Percentiles rank a stretch among this genome's conserved stretches.
phyloP scores from a whole-genome alignment of 176 grass and related monocot genomes.

The Thinopyrum elongatum region DNA sequence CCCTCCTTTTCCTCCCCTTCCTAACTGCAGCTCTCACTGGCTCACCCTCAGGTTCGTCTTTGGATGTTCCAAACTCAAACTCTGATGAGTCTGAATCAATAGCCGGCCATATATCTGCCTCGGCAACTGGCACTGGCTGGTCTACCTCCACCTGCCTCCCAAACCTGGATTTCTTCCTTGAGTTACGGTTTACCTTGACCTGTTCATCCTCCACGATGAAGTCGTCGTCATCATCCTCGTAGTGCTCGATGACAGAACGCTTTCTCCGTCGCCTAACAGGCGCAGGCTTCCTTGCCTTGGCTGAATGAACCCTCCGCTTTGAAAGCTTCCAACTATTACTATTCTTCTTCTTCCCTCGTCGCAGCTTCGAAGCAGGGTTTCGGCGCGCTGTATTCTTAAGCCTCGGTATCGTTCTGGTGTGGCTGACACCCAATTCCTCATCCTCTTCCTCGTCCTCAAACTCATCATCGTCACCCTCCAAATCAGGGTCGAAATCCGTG shows the following conservation, averaged over 20 bases:
- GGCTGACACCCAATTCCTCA: conserved; percentile 18
- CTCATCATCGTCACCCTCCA: conserved; percentile 40
- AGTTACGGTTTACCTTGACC: background rate
- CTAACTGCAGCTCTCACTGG: conserved; percentile 5
- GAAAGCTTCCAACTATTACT: conserved; percentile 32
- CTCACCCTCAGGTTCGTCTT: conserved; percentile 44
- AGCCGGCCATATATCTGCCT: conserved; percentile 29
- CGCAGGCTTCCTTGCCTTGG: conserved; percentile 15
- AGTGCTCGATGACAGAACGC: conserved; percentile 10
- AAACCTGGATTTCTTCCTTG: conserved; percentile 44
- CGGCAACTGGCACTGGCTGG: background rate
- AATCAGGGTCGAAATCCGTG: conserved; percentile 51
- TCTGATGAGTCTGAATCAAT: conserved; percentile 48
- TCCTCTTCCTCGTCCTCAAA: conserved; percentile 58
- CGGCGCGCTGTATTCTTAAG: conserved; percentile 17
- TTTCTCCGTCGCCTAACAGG: conserved; percentile 14
- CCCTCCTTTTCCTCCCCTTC: conserved; percentile 54
- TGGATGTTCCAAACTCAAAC: conserved; percentile 49
- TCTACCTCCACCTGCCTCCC: conserved; percentile 20
- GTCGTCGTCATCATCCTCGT: conserved; percentile 52
- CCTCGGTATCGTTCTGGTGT: conserved; percentile 22
- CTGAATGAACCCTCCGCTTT: conserved; percentile 36
- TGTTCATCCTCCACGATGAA: conserved; percentile 74
- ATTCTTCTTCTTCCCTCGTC: conserved; percentile 28
- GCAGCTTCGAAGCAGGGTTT: conserved; percentile 30